Evolutionary conservation across 306 rosid species (phyloP), one percentile per base, ranked within the genome.

Genomic region (Quercus rubra): DNA sequence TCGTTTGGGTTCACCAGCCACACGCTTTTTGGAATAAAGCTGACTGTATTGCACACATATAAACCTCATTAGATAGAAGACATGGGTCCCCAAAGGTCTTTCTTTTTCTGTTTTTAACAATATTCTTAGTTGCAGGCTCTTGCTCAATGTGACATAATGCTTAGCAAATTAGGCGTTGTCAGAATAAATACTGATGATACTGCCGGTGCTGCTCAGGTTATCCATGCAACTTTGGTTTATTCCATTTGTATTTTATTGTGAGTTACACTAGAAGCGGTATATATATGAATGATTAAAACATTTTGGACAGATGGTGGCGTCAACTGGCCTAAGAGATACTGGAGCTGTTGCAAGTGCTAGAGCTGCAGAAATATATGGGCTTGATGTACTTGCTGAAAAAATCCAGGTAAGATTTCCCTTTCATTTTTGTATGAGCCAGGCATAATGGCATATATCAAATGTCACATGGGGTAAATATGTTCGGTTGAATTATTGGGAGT

Each of bases 341-440:
- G 97, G 91, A 76, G 97, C 96, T 64, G 83, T 94, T 88, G 97
- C 98, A 76, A 92, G 98, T 86, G 86, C 87, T 76, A 89, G 89
- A 84, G 97, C 98, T 79, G 98, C 97, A 79, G 78, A 71, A 52
- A 81, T 91, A 68, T 94, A 94, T 77, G 97, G 97, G 71, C 94
- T 94, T 51, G 83, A 88, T 76, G 70, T 94, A 83, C 94, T 94
- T 77, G 81, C 79, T 3, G 90, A 92, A 69, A 82, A 90, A 77
- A 81, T 94, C 83, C 98, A 94, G 86, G 98, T 82, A 79, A 66
- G 78, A 74, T 81, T 80, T 30, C 70, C 49, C 73, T 75, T 73
- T 55, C 54, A 63, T 6, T 77, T 73, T 49, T 66, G 35, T 35
- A 70, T 76, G 81, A 80, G 51, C 31, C 38, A 7, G 52, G 52